These are phyloP conservation scores for Saccharomycopsis fermentans DNA, from an alignment of 805 yeast species.

Conservation along the genomic window DNA sequence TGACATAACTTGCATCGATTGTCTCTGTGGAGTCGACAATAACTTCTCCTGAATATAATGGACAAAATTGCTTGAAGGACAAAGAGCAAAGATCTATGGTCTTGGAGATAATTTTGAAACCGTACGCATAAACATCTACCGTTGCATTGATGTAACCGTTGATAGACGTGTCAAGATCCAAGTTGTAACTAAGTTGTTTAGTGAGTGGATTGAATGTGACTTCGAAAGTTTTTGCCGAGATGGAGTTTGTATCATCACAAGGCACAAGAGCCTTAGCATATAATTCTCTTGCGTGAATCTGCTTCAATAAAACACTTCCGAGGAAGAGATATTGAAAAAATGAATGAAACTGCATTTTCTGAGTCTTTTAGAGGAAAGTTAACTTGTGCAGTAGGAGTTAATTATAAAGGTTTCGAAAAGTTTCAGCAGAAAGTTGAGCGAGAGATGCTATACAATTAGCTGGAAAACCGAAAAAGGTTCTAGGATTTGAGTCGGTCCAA, in stretches of 20 bases:
- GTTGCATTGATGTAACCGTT: slow-evolving; percentile 58
- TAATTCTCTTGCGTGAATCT: slow-evolving; percentile 28
- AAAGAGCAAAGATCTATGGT: slow-evolving; percentile 50
- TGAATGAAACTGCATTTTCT: background rate
- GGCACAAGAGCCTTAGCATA: slow-evolving; percentile 73
- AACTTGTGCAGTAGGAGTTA: too few relatives aligned
- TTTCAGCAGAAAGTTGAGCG: too few relatives aligned
- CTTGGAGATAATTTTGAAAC: slow-evolving; percentile 56
- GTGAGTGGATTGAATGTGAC: slow-evolving; percentile 70
- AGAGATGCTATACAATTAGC: background rate
- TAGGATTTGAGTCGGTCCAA: too few relatives aligned
- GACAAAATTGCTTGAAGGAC: slow-evolving; percentile 83
- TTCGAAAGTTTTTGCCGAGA: slow-evolving; percentile 64
- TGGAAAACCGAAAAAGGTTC: too few relatives aligned
- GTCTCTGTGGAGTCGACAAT: slow-evolving; percentile 65
- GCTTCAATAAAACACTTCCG: background rate
- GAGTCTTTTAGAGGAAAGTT: too few relatives aligned
- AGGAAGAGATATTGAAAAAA: background rate
- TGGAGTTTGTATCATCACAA: slow-evolving; percentile 68
- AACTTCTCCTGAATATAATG: slow-evolving; percentile 71
- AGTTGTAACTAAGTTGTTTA: slow-evolving; percentile 53
- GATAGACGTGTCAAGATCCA: slow-evolving; percentile 61
- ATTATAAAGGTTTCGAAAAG: too few relatives aligned
- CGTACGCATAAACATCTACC: slow-evolving; percentile 75
- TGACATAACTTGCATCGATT: slow-evolving; percentile 38